phyloP scores from a whole-genome alignment of 2,329 filamentous ascomycete genomes.

The Penicillium capsulatum region DNA sequence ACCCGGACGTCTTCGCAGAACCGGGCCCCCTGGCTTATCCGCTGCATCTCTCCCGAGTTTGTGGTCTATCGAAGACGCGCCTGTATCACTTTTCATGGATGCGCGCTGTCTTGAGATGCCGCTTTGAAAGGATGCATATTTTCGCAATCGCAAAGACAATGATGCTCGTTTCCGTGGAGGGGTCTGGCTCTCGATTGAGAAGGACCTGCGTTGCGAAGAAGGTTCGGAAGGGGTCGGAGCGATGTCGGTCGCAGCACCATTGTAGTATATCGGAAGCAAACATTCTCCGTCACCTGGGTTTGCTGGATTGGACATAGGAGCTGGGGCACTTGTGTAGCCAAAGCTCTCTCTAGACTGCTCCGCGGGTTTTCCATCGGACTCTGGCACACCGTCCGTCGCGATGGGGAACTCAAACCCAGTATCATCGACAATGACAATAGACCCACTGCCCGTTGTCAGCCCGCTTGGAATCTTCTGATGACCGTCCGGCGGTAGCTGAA shows the following conservation, averaged over 20 bases:
- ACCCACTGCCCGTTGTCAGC: conserved; percentile 78
- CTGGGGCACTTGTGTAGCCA: not conserved
- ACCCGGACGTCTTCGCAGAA: conserved; percentile 68
- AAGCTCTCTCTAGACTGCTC: not conserved
- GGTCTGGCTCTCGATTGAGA: conserved; percentile 25
- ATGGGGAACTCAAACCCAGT: conserved; percentile 43
- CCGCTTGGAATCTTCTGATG: conserved; percentile 44
- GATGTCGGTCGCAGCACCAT: conserved; percentile 16
- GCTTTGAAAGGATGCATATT: conserved; percentile 46
- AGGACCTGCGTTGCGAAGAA: conserved; percentile 24
- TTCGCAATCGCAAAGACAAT: conserved; percentile 37
- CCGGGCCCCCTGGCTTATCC: conserved; percentile 41
- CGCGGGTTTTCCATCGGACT: conserved; percentile 1
- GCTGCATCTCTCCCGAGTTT: conserved; percentile 16
- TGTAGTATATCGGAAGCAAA: conserved; percentile 29
- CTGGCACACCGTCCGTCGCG: conserved; percentile 38
- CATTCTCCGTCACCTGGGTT: conserved; percentile 25
- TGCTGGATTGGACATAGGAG: conserved; percentile 10
- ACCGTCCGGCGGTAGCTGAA: conserved; percentile 20
- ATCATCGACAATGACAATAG: conserved; percentile 80
- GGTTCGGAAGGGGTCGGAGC: conserved; percentile 13
- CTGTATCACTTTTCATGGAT: conserved; percentile 24
- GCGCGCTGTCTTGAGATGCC: conserved; percentile 33
- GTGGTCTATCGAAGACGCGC: conserved; percentile 15
- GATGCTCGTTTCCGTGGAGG: conserved; percentile 27